Evolutionary conservation across 2,329 filamentous ascomycete genomes (phyloP), one percentile per base, ranked within the genome.

Genomic region (Pezicula carpinea): DNA sequence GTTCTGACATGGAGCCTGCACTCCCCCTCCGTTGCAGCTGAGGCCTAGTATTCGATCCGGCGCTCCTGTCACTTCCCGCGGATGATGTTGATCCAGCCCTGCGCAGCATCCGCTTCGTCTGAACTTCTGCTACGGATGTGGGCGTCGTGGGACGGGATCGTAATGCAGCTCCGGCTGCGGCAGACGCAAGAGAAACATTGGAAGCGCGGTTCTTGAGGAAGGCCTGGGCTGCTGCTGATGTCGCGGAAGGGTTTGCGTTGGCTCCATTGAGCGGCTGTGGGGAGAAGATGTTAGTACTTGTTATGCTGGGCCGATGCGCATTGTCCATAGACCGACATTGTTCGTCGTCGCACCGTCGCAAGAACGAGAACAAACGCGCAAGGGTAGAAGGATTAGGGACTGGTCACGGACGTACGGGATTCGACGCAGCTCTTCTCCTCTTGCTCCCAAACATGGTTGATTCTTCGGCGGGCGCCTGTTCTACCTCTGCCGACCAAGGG

Each of bases 81-180:
- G 89, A 92, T 2, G 87, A 87, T 35, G 79, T 69, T 1, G 90
- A 95, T 43, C 76, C 76, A 65, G 77, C 82, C 52, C 90, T 82
- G 58, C 89, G 81, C 50, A 81, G 66, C 62, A 86, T 91, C 62
- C 91, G 86, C 72, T 92, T 96, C 5, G 92, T 95, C 66, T 95
- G 86, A 38, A 95, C 81, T 61, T 89, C 82, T 64, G 82, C 85
- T 47, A 96, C 85, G 57, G 83, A 83, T 43, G 84, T 92, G 18
- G 89, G 90, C 2, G 87, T 83, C 43, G 83, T 83, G 8, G 89
- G 84, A 56, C 87, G 81, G 39, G 85, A 87, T 62, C 85, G 83
- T 49, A 97, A 76, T 39, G 91, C 91, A 22, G 90, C 83, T 14
- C 89, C 90, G 6, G 92, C 91, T 11, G 92, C 92, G 6, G 91